Evolutionary conservation across 2,329 filamentous ascomycete genomes (phyloP).

Genomic region (Fusarium musae): DNA sequence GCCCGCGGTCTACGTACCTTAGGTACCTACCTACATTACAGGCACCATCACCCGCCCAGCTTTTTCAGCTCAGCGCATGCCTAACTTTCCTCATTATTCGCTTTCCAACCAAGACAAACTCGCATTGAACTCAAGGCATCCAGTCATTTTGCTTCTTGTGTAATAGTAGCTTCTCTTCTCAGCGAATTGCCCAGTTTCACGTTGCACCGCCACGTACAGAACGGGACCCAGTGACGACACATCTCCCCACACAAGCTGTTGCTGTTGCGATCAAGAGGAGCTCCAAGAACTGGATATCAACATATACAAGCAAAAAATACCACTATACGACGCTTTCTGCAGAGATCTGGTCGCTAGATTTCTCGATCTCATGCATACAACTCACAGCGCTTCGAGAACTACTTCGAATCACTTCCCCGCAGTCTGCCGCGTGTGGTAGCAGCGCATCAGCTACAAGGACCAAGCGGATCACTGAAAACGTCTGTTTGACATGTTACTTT

Average conservation of each 20-base stretch:
- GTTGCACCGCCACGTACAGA: slow-evolving; percentile 36
- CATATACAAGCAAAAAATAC: neutral
- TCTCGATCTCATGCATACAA: slow-evolving; percentile 16
- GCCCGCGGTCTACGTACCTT: neutral
- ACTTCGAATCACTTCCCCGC: slow-evolving; percentile 29
- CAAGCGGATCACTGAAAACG: neutral
- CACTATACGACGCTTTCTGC: neutral
- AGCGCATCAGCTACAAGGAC: slow-evolving; percentile 19
- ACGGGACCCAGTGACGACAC: slow-evolving; percentile 45
- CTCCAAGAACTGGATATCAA: neutral
- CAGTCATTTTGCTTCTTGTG: neutral
- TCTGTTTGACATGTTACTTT: slow-evolving; percentile 24
- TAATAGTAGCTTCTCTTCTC: neutral
- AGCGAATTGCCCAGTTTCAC: slow-evolving; percentile 14
- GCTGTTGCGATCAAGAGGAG: slow-evolving; percentile 15
- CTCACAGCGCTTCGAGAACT: slow-evolving; percentile 8
- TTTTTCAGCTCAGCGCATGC: slow-evolving; percentile 31
- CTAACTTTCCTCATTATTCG: slow-evolving; percentile 6
- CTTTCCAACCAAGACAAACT: neutral
- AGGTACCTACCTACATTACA: neutral
- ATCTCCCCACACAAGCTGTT: slow-evolving; percentile 30
- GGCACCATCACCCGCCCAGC: slow-evolving; percentile 1
- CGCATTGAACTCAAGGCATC: neutral
- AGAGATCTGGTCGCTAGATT: neutral
- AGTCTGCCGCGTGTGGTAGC: slow-evolving; percentile 17